Evolutionary conservation across 75 land plant species (phyloP), one percentile per base, ranked within the genome.

Genomic region (Pseudotsuga menziesii): DNA sequence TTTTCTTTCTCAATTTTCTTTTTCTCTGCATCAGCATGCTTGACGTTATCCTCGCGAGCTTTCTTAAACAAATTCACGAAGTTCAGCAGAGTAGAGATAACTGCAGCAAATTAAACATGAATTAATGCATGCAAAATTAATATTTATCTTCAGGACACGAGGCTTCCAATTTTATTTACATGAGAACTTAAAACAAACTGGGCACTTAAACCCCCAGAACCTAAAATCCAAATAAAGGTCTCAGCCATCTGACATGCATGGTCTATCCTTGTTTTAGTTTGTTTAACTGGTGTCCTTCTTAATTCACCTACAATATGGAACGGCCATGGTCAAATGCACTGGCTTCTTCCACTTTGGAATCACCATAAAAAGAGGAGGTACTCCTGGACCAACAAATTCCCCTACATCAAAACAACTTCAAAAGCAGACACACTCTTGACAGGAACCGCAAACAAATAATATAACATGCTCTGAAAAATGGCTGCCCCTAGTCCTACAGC

Each of bases 1-100:
- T 84, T 84, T 78, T 96, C 98, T 85, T 96, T 96, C 74, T 96
- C 99, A 48, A 86, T 39, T 80, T 90, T 94, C 78, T 89, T 94
- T 82, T 83, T 96, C 76, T 96, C 99, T 63, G 88, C 89, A 70
- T 96, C 99, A 80, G 91, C 92, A 58, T 35, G 80, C 71, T 87
- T 89, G 11, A 64, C 85, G 80, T 96, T 96, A 73, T 96, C 99
- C 27, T 96, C 99, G 14, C 84, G 86, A 56, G 93, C 85, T 71
- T 93, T 92, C 14, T 94, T 92, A 80, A 96, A 96, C 84, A 77
- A 87, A 74, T 82, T 92, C 12, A 94, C 89, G 76, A 96, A 96
- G 59, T 94, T 85, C 39, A 82, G 74, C 61, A 96, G 82, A 17
- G 84, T 94, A 60, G 94, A 91, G 9, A 86, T 89, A 59, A 94